phyloP scores from a whole-genome alignment of 371 early-diverging fungal species.

The Nematocida sp. region DNA sequence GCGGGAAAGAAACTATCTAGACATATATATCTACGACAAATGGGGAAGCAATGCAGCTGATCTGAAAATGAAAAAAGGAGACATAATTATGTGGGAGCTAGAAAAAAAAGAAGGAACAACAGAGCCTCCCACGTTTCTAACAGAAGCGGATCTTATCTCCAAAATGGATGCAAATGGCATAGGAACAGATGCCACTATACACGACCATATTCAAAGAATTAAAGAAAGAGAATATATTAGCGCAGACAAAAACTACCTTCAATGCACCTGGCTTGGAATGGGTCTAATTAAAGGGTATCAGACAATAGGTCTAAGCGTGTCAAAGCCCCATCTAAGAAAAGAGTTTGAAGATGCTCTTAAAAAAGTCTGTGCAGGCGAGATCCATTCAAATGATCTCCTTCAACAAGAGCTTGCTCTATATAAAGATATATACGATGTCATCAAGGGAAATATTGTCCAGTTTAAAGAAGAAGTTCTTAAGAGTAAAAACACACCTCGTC shows the following conservation, averaged over 20 bases:
- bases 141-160: slow-evolving; percentile 83
- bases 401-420: slow-evolving; percentile 60
- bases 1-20: slow-evolving; percentile 79
- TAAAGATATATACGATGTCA: slow-evolving; percentile 65
- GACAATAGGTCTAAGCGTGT: slow-evolving; percentile 69
- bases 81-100: neutral
- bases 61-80: slow-evolving; percentile 72
- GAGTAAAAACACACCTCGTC: neutral
- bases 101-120: slow-evolving; percentile 70
- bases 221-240: slow-evolving; percentile 79
- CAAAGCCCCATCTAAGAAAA: slow-evolving; percentile 64
- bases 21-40: slow-evolving; percentile 84
- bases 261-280: slow-evolving; percentile 81
- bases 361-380: slow-evolving; percentile 67
- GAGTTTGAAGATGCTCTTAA: slow-evolving; percentile 70
- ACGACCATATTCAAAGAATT: slow-evolving; percentile 93
- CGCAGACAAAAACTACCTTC: slow-evolving; percentile 68
- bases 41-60: slow-evolving; percentile 74
- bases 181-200: slow-evolving; percentile 98
- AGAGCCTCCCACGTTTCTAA: slow-evolving; percentile 74
- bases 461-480: slow-evolving; percentile 68
- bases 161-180: slow-evolving; percentile 95
- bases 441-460: slow-evolving; percentile 71
- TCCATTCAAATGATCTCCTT: slow-evolving; percentile 49
- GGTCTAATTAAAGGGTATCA: slow-evolving; percentile 84